Evolutionary conservation across 345 rosid species (phyloP).

Genomic region (Brassica napus): DNA sequence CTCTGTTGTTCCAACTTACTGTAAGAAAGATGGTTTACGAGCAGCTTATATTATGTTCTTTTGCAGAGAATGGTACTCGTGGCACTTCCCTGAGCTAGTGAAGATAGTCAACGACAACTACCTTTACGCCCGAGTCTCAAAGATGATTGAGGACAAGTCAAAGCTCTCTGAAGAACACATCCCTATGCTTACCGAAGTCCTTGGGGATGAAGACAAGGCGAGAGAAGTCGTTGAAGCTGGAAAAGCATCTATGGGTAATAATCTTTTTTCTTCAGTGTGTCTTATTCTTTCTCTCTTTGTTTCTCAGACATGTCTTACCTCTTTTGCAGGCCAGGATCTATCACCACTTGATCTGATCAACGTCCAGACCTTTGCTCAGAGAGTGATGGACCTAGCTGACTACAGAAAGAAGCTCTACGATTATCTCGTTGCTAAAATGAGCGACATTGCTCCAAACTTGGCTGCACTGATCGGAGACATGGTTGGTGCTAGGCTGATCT

Average conservation of each 20-base stretch:
- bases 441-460: constrained; percentile 91
- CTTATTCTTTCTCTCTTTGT: background rate
- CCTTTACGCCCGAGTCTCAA: constrained; percentile 72
- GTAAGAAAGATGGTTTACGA: background rate
- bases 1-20: background rate
- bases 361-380: constrained; percentile 80
- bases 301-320: background rate
- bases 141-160: constrained; percentile 71
- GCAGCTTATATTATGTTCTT: constrained; percentile 8
- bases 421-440: constrained; percentile 85
- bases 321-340: constrained; percentile 73
- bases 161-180: constrained; percentile 61
- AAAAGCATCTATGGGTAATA: constrained; percentile 90
- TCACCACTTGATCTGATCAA: constrained; percentile 84
- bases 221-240: constrained; percentile 90
- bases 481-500: constrained; percentile 90
- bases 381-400: constrained; percentile 81
- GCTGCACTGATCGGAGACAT: constrained; percentile 91
- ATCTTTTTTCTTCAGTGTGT: background rate
- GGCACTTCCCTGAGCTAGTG: constrained; percentile 95
- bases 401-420: constrained; percentile 87
- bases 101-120: constrained; percentile 95
- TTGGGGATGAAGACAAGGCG: constrained; percentile 92
- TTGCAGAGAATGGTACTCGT: constrained; percentile 94
- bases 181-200: constrained; percentile 59